Conservation (phyloP, 164 flowering plant genomes). For the Aristolochia californica region DNA sequence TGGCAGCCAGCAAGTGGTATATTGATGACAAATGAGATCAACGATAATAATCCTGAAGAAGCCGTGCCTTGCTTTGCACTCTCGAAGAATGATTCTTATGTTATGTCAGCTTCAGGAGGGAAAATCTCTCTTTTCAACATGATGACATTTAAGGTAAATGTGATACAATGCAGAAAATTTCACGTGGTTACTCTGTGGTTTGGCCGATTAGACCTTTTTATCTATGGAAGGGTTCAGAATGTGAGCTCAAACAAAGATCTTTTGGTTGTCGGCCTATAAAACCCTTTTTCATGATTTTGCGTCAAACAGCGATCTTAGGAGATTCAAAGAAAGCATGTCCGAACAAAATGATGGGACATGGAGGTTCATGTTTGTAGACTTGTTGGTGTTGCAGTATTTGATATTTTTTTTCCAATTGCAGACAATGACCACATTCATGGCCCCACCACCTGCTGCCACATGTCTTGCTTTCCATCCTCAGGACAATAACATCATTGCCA, state of each 20-base stretch:
- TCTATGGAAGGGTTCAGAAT: too few species aligned
- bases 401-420: conserved; percentile 17
- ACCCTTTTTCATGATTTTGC: too few species aligned
- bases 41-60: conserved; percentile 50
- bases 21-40: conserved; percentile 66
- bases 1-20: conserved; percentile 79
- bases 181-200: too few species aligned
- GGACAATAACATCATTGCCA: conserved; percentile 79
- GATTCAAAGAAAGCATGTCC: too few species aligned
- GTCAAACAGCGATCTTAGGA: too few species aligned
- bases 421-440: conserved; percentile 89
- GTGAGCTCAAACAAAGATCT: too few species aligned
- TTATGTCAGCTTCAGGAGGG: conserved; percentile 85
- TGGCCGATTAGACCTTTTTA: too few species aligned
- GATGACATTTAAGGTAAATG: conserved; percentile 71
- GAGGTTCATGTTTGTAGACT: neutral
- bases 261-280: too few species aligned
- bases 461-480: conserved; percentile 87
- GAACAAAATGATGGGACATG: neutral
- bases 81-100: conserved; percentile 76
- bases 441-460: conserved; percentile 92
- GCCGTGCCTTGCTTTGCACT: conserved; percentile 73
- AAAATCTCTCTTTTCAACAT: conserved; percentile 67
- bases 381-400: too few species aligned
- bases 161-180: neutral